Conservation (phyloP, 1,284 basidiomycete species). For the Pseudozyma hubeiensis region DNA sequence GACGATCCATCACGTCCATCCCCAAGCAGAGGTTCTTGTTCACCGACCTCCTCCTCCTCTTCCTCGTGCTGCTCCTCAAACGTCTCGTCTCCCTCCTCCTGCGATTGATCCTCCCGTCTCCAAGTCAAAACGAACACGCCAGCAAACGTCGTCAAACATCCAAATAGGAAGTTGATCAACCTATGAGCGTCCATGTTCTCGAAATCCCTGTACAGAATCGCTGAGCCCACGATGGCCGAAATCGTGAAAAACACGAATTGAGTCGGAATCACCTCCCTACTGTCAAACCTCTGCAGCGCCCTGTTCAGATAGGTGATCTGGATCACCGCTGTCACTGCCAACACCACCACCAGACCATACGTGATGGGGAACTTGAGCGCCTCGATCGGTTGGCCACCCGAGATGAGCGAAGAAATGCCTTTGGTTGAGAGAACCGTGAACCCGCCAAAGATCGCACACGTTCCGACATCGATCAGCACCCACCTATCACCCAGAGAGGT, state of each 20-base stretch:
- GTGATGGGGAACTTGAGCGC: constrained; percentile 61
- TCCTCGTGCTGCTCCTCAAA: constrained; percentile 2
- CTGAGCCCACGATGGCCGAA: constrained; percentile 89
- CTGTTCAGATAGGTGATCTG: constrained; percentile 90
- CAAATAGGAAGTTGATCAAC: constrained; percentile 86
- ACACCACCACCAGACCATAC: constrained; percentile 72
- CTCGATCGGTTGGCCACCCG: constrained; percentile 43
- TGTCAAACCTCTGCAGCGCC: constrained; percentile 70
- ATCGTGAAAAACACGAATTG: constrained; percentile 85
- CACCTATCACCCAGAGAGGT: constrained; percentile 77
- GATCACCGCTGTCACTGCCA: constrained; percentile 82
- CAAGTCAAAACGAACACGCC: constrained; percentile 78
- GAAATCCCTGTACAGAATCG: constrained; percentile 94
- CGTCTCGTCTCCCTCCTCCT: constrained; percentile 2
- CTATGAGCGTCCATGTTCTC: constrained; percentile 74
- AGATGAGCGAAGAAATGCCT: constrained; percentile 81
- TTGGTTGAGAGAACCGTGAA: constrained; percentile 90
- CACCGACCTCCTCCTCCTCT: not conserved
- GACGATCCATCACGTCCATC: not conserved
- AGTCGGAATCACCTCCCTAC: constrained; percentile 73
- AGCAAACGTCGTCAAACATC: constrained; percentile 81
- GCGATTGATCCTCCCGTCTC: constrained; percentile 6
- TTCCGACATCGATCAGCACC: constrained; percentile 86
- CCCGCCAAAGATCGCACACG: constrained; percentile 86
- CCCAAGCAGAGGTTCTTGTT: constrained; percentile 17